phyloP scores from a whole-genome alignment of 495 filamentous ascomycete genomes.

The Coniosporium apollinis region DNA sequence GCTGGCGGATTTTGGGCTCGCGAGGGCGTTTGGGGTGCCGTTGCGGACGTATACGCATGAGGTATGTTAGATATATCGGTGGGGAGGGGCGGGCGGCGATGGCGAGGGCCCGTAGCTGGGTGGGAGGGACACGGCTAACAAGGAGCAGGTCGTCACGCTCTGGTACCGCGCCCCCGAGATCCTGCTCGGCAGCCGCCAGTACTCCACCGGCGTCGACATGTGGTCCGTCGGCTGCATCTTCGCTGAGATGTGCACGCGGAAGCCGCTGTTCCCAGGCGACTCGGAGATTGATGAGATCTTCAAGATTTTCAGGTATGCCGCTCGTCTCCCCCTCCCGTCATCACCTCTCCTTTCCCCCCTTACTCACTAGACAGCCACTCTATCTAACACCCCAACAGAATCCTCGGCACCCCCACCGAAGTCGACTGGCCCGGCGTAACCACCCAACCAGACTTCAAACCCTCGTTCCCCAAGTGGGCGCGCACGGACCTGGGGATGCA shows the following conservation, averaged over 20 bases:
- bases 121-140: too few relatives aligned
- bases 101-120: too few relatives aligned
- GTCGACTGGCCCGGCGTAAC: conserved; percentile 88
- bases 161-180: conserved; percentile 99
- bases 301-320: conserved; percentile 94
- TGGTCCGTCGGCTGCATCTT: conserved; percentile 99
- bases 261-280: conserved; percentile 92
- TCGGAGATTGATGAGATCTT: conserved; percentile 99
- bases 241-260: conserved; percentile 98
- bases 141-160: conserved; percentile 67
- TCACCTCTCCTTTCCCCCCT: neutral
- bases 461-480: conserved; percentile 90
- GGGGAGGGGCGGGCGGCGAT: too few relatives aligned
- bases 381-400: conserved; percentile 30
- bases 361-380: conserved; percentile 2
- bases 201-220: conserved; percentile 98
- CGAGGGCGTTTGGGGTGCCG: conserved; percentile 89
- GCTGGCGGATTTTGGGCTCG: conserved; percentile 92
- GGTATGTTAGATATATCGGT: too few relatives aligned
- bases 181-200: conserved; percentile 88
- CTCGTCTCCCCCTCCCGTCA: conserved; percentile 4
- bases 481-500: conserved; percentile 46
- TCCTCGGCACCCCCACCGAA: conserved; percentile 85
- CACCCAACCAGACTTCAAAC: conserved; percentile 93
- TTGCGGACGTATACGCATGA: conserved; percentile 96